phyloP scores from a whole-genome alignment of 2,329 filamentous ascomycete genomes.

The Hypomyces rosellus region DNA sequence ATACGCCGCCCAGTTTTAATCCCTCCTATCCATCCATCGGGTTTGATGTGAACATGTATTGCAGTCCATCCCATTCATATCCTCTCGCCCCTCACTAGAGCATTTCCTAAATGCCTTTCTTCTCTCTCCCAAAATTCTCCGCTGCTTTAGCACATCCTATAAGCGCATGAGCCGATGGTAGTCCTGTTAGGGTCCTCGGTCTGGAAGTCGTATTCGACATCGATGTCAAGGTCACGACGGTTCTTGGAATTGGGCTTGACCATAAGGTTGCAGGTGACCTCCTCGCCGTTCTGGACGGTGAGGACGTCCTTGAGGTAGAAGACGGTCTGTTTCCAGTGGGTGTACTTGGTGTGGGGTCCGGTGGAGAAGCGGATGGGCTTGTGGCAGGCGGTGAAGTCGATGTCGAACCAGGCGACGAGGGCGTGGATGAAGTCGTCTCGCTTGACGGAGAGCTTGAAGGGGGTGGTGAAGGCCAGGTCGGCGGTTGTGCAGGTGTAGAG shows the following conservation, averaged over 20 bases:
- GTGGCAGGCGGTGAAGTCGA: slow-evolving; percentile 97
- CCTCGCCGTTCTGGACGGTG: slow-evolving; percentile 83
- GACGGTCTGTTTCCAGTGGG: slow-evolving; percentile 99
- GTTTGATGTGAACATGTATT: no score
- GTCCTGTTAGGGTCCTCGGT: slow-evolving; percentile 66
- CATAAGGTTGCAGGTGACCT: slow-evolving; percentile 63
- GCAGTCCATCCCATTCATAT: no score
- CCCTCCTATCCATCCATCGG: background rate
- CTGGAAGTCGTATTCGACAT: slow-evolving; percentile 73
- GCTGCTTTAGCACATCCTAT: slow-evolving; percentile 63
- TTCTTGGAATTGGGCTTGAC: slow-evolving; percentile 93
- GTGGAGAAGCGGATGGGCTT: slow-evolving; percentile 97
- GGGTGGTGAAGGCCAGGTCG: slow-evolving; percentile 77
- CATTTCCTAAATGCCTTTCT: no score
- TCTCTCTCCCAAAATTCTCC: slow-evolving; percentile 3
- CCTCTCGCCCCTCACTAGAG: no score
- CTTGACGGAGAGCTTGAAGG: slow-evolving; percentile 69
- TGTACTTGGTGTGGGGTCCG: slow-evolving; percentile 97
- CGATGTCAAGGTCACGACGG: slow-evolving; percentile 88
- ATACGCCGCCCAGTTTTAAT: slow-evolving; percentile 8
- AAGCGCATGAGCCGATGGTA: slow-evolving; percentile 65
- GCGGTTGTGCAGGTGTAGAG: slow-evolving; percentile 81
- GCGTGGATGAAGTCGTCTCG: slow-evolving; percentile 95
- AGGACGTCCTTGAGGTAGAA: slow-evolving; percentile 94
- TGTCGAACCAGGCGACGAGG: slow-evolving; percentile 97